Evolutionary conservation across 2,329 filamentous ascomycete genomes (phyloP).

Genomic region (Nemania diffusa): DNA sequence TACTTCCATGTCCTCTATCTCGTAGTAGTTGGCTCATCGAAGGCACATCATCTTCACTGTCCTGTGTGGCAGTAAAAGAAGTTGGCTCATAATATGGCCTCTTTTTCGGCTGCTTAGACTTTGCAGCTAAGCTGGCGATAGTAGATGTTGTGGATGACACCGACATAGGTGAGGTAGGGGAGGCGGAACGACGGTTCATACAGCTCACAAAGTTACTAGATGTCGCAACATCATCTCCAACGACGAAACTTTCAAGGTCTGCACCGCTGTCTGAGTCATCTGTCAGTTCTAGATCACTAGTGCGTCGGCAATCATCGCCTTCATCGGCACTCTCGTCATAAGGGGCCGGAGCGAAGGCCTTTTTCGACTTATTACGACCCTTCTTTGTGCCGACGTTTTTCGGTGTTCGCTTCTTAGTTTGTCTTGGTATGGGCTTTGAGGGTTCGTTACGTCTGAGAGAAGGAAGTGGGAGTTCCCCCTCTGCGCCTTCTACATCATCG

Average conservation of each 20-base stretch:
- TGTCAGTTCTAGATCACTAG: conserved; percentile 51
- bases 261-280: conserved; percentile 50
- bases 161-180: conserved; percentile 43
- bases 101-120: conserved; percentile 25
- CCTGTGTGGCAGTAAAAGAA: conserved; percentile 39
- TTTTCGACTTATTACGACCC: conserved; percentile 37
- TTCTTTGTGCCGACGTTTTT: conserved; percentile 31
- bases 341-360: conserved; percentile 26
- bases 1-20: conserved; percentile 23
- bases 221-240: conserved; percentile 47
- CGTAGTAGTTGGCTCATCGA: conserved; percentile 47
- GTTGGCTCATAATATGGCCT: conserved; percentile 41
- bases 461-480: conserved; percentile 28
- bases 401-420: conserved; percentile 23
- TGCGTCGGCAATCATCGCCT: conserved; percentile 50
- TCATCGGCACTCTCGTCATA: conserved; percentile 52
- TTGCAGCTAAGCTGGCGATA: conserved; percentile 13
- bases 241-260: conserved; percentile 49
- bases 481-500: conserved; percentile 26
- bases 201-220: conserved; percentile 45
- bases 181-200: conserved; percentile 35
- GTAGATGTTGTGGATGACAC: conserved; percentile 39
- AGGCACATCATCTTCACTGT: conserved; percentile 44
- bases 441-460: conserved; percentile 31
- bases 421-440: conserved; percentile 29